Evolutionary conservation across 2,329 filamentous ascomycete species (phyloP).

Genomic region (Penicillium sp.): DNA sequence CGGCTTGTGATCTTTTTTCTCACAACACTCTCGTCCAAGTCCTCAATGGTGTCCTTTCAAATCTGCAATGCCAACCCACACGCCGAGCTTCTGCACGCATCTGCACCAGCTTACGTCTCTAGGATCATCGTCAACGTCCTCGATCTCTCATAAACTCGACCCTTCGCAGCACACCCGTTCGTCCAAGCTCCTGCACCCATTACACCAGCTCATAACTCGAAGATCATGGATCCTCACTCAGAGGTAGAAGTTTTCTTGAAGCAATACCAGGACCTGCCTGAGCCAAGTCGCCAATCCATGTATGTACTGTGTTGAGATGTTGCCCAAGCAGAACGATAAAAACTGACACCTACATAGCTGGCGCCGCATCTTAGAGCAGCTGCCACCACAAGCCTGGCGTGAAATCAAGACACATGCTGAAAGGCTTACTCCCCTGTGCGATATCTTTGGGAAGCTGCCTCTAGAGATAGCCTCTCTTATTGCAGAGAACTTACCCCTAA

Average conservation of each 20-base stretch:
- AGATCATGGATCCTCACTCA: background rate
- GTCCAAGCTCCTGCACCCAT: too few species aligned
- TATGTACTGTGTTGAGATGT: constrained; percentile 1
- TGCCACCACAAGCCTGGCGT: constrained; percentile 35
- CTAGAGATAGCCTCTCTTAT: constrained; percentile 37
- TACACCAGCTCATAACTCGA: too few species aligned
- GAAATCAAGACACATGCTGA: constrained; percentile 17
- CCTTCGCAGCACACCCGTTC: too few species aligned
- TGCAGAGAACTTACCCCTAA: constrained; percentile 27
- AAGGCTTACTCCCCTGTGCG: constrained; percentile 30
- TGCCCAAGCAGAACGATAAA: too few species aligned
- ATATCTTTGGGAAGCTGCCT: constrained; percentile 37
- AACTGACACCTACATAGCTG: constrained; percentile 22
- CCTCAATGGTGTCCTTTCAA: too few species aligned
- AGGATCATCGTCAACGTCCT: too few species aligned
- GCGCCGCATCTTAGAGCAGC: constrained; percentile 29
- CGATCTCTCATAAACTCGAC: too few species aligned
- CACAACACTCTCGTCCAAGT: too few species aligned
- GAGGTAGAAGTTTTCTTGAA: constrained; percentile 11
- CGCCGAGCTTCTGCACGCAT: too few species aligned
- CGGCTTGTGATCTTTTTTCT: too few species aligned
- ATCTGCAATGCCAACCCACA: too few species aligned
- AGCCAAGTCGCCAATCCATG: constrained; percentile 22
- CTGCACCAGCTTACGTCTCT: too few species aligned
- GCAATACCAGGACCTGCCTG: constrained; percentile 26